Evolutionary conservation across 2,329 filamentous ascomycete genomes (phyloP).

Genomic region (Didymella lethalis): DNA sequence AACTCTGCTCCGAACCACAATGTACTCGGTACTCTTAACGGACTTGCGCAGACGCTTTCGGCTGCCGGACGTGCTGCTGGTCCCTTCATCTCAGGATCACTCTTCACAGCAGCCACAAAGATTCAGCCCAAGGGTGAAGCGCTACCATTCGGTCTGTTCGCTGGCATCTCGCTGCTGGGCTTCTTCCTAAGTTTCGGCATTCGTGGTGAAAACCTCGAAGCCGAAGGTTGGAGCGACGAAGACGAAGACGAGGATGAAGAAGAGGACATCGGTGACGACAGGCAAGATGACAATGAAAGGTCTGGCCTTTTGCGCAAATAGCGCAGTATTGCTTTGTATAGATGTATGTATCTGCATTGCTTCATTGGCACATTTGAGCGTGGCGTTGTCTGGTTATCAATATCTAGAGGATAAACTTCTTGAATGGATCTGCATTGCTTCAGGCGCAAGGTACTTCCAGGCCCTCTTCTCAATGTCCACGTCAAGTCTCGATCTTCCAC

Average conservation of each 20-base stretch:
- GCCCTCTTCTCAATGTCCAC: not conserved
- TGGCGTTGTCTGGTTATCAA: slow-evolving; percentile 4
- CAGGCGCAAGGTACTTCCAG: not conserved
- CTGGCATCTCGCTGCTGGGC: slow-evolving; percentile 79
- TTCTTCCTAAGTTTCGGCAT: slow-evolving; percentile 84
- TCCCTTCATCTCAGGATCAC: slow-evolving; percentile 83
- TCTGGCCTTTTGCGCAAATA: slow-evolving; percentile 44
- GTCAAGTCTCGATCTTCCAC: not conserved
- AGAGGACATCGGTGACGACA: slow-evolving; percentile 30
- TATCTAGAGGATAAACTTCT: slow-evolving; percentile 4
- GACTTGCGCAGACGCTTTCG: slow-evolving; percentile 90
- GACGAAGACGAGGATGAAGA: slow-evolving; percentile 42
- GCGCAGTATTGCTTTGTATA: slow-evolving; percentile 6
- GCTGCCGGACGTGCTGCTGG: slow-evolving; percentile 88
- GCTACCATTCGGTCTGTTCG: slow-evolving; percentile 87
- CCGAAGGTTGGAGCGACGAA: slow-evolving; percentile 61
- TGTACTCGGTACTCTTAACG: slow-evolving; percentile 88
- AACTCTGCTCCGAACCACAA: slow-evolving; percentile 89
- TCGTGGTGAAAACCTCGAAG: slow-evolving; percentile 66
- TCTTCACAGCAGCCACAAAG: slow-evolving; percentile 81
- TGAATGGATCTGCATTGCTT: slow-evolving; percentile 7
- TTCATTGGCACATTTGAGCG: slow-evolving; percentile 13
- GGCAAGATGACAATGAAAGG: slow-evolving; percentile 34
- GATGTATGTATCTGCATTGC: slow-evolving; percentile 11
- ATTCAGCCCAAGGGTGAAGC: slow-evolving; percentile 82